phyloP scores from a whole-genome alignment of 2,329 filamentous ascomycete species.

The Fusarium nelsonii region DNA sequence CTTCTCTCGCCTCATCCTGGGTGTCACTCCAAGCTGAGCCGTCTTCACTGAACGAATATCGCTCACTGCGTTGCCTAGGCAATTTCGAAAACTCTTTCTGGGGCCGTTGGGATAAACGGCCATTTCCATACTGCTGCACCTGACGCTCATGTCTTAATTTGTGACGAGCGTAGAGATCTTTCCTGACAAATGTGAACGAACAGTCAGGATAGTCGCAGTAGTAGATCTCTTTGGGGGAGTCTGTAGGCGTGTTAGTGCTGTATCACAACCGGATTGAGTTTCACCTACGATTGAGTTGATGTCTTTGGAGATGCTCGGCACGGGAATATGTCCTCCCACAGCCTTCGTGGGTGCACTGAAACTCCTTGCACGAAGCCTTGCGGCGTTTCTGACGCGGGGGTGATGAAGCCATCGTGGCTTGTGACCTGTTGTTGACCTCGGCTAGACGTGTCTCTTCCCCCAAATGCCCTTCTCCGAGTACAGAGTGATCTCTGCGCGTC shows the following conservation, averaged over 20 bases:
- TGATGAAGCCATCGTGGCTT: conserved; percentile 46
- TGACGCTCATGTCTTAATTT: conserved; percentile 48
- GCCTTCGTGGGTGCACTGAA: conserved; percentile 49
- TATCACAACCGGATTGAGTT: no score
- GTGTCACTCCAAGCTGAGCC: conserved; percentile 48
- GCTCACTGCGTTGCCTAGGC: conserved; percentile 33
- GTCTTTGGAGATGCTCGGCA: conserved; percentile 47
- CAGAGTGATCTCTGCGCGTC: conserved; percentile 4
- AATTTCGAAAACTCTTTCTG: conserved; percentile 45
- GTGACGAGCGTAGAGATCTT: conserved; percentile 48
- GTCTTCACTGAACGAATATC: conserved; percentile 48
- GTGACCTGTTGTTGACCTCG: conserved; percentile 23
- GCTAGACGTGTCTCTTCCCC: conserved; percentile 16
- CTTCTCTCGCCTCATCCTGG: conserved; percentile 45
- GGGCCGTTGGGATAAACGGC: conserved; percentile 44
- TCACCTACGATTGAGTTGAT: conserved; percentile 47
- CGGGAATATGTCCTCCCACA: conserved; percentile 48
- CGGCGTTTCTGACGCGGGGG: conserved; percentile 50
- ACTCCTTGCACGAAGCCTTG: conserved; percentile 50
- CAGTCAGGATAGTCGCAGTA: conserved; percentile 49
- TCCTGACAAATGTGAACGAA: conserved; percentile 49
- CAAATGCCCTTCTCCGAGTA: not conserved
- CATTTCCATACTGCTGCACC: conserved; percentile 47
- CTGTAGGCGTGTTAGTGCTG: conserved; percentile 36
- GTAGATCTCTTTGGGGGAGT: conserved; percentile 50